These are phyloP conservation scores for Nidularia sp. DNA, from an alignment of 768 basidiomycete species.

Conservation along the genomic window DNA sequence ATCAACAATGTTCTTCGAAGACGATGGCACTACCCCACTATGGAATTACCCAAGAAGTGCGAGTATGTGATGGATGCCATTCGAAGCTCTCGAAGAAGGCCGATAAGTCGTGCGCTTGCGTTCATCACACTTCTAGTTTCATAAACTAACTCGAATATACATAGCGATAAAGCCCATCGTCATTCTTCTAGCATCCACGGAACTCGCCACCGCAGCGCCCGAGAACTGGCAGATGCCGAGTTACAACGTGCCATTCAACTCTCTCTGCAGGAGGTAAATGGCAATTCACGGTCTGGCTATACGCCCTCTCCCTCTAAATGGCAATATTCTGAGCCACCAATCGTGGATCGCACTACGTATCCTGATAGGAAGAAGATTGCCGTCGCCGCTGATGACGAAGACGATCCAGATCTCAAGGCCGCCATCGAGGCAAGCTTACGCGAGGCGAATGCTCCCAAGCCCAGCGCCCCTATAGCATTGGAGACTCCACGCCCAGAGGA, in stretches of 20 bases:
- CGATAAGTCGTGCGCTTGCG: conserved; percentile 45
- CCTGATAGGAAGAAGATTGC: conserved; percentile 21
- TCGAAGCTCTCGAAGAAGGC: conserved; percentile 68
- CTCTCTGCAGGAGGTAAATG: conserved; percentile 75
- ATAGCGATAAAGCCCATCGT: conserved; percentile 17
- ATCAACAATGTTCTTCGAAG: conserved; percentile 89
- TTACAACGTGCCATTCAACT: conserved; percentile 91
- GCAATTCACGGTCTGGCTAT: conserved; percentile 57
- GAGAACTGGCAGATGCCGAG: conserved; percentile 77
- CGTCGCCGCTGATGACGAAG: conserved; percentile 49
- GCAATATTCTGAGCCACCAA: conserved; percentile 68
- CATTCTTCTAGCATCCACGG: conserved; percentile 43
- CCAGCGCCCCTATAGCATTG: conserved; percentile 69
- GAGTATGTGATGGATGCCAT: conserved; percentile 91
- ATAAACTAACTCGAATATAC: conserved; percentile 21
- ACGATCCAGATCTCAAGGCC: conserved; percentile 87
- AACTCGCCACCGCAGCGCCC: conserved; percentile 50
- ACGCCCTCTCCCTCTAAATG: conserved; percentile 45
- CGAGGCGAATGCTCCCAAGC: conserved; percentile 75
- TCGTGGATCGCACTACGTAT: conserved; percentile 53
- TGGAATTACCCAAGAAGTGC: conserved; percentile 87
- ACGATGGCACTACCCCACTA: conserved; percentile 84
- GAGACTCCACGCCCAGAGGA: conserved; percentile 50
- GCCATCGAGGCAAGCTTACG: conserved; percentile 93
- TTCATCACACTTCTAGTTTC: neutral